Base-by-base conservation (phyloP, 1,139 yeast species). In the Sporopachydermia cereana region DNA sequence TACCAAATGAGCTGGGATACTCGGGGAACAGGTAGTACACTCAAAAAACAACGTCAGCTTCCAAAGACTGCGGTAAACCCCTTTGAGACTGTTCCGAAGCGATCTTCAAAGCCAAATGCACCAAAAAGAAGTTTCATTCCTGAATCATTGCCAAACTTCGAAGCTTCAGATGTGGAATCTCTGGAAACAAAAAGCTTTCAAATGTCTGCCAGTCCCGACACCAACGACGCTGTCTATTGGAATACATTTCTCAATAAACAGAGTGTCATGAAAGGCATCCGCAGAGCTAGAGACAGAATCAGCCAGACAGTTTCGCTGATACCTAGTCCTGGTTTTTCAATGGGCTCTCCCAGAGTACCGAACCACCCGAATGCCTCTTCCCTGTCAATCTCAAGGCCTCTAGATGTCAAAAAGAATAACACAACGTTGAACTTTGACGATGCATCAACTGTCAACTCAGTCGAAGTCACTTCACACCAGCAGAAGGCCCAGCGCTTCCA, bases 211-310 rank as follows among this genome's bases (percentile, higher is more conserved):
- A 7, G 14, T 7, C 7, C 29, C 29, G 14, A 14, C 29, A 7
- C 7, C 12, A 25, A 25, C 12, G 29, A 25, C 14, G 14, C 29
- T 14, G 29, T 59, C 68, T 72, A 58, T 67, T 67, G 57, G 67
- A 71, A 57, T 67, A 71, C 47, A 67, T 68, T 58, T 66, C 67
- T 43, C 68, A 60, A 57, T 67, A 68, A 54, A 67, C 72, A 52
- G 67, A 67, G 20, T 7, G 39, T 34, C 12, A 56, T 68, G 72
- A 47, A 68, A 67, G 46, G 71, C 67, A 60, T 68, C 72, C 22
- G 71, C 66, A 25, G 71, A 68, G 55, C 67, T 71, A 27, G 67
- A 71, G 55, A n/a, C 12, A 34, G 39, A 34, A 7, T 34, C 22
- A 34, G 39, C 22, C 39, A 16, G 5, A 16, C n/a, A 9, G 39